These are phyloP conservation scores for Fusarium sp. DNA, from an alignment of 2,329 filamentous ascomycete species.

Conservation along the genomic window DNA sequence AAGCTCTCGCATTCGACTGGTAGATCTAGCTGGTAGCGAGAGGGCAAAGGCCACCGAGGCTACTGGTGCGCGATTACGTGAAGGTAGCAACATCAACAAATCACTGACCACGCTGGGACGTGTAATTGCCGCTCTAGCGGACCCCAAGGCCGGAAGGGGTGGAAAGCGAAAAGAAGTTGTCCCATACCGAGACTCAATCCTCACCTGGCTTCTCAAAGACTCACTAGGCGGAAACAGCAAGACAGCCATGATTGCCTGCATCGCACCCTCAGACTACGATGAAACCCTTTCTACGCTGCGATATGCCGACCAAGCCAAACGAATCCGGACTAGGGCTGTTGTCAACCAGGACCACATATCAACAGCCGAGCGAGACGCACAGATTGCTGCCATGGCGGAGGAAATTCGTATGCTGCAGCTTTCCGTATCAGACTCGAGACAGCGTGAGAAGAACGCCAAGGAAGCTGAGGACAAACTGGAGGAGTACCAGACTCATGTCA, in stretches of 20 bases:
- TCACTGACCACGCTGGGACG: constrained; percentile 94
- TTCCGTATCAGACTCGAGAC: constrained; percentile 71
- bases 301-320: constrained; percentile 97
- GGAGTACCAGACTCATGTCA: constrained; percentile 92
- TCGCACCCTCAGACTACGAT: constrained; percentile 94
- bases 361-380: constrained; percentile 90
- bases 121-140: constrained; percentile 90
- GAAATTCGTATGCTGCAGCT: constrained; percentile 90
- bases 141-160: constrained; percentile 66
- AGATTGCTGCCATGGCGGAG: constrained; percentile 94
- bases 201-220: constrained; percentile 91
- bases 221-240: constrained; percentile 96
- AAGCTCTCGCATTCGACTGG: constrained; percentile 90
- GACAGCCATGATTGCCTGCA: constrained; percentile 99
- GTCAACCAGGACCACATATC: constrained; percentile 97
- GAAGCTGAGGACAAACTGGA: constrained; percentile 86
- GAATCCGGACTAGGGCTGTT: constrained; percentile 91
- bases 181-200: constrained; percentile 89
- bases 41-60: constrained; percentile 95
- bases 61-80: constrained; percentile 86
- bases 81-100: constrained; percentile 99
- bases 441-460: constrained; percentile 78
- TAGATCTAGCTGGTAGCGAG: constrained; percentile 95
- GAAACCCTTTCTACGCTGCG: constrained; percentile 95
- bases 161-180: constrained; percentile 74